phyloP scores from a whole-genome alignment of 2,329 filamentous ascomycete species.

The Claviceps spartinae region DNA sequence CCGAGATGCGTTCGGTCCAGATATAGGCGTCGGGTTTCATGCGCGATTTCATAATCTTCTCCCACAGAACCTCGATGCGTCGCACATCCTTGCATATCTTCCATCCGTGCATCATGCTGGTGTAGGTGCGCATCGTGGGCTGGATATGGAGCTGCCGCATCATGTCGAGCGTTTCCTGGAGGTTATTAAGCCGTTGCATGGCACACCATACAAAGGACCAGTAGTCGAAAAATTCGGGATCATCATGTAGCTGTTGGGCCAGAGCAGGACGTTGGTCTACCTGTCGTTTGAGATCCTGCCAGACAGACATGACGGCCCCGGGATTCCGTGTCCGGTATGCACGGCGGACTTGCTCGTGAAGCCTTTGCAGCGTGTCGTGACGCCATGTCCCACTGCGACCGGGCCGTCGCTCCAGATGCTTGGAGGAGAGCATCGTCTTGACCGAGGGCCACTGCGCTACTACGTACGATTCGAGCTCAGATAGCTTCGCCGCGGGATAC shows the following conservation, averaged over 20 bases:
- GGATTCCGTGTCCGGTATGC: slow-evolving; percentile 18
- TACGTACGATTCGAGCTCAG: slow-evolving; percentile 15
- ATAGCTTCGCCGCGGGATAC: slow-evolving; percentile 10
- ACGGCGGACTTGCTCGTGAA: slow-evolving; percentile 17
- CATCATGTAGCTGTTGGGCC: slow-evolving; percentile 16
- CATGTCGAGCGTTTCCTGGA: slow-evolving; percentile 25
- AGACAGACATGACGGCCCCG: slow-evolving; percentile 18
- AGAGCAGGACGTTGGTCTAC: slow-evolving; percentile 14
- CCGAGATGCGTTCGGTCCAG: slow-evolving; percentile 59
- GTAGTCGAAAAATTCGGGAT: slow-evolving; percentile 24
- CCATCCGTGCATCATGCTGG: slow-evolving; percentile 59
- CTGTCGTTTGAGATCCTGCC: slow-evolving; percentile 18
- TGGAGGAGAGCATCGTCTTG: slow-evolving; percentile 11
- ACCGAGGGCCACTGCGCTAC: slow-evolving; percentile 16
- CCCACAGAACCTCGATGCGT: slow-evolving; percentile 56
- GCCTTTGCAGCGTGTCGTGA: slow-evolving; percentile 5
- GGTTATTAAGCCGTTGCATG: slow-evolving; percentile 13
- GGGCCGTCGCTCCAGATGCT: slow-evolving; percentile 12
- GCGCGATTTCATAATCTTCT: slow-evolving; percentile 42
- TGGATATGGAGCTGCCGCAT: slow-evolving; percentile 35
- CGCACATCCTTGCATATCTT: slow-evolving; percentile 41
- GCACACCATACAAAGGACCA: slow-evolving; percentile 28
- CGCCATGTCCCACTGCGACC: not conserved
- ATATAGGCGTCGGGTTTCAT: slow-evolving; percentile 47
- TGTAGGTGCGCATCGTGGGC: slow-evolving; percentile 55